Evolutionary conservation across 345 rosid genomes (phyloP).

Genomic region (Hibiscus trionum): DNA sequence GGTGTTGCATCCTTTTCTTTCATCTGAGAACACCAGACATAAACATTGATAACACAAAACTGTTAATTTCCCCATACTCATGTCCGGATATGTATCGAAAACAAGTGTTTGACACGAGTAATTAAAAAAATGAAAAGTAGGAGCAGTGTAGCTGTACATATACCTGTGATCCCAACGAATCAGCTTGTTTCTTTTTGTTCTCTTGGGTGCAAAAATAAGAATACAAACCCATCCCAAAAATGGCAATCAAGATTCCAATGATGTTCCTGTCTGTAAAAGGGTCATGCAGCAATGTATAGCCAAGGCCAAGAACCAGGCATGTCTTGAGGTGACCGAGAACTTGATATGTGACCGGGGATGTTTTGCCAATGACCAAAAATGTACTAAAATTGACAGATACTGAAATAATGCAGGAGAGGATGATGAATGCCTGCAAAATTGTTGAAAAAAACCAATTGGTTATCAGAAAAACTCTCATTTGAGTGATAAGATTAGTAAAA

Average conservation of each 20-base stretch:
- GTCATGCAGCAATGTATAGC: constrained; percentile 83
- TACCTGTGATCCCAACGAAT: constrained; percentile 58
- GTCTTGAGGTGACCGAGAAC: constrained; percentile 97
- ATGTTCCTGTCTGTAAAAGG: constrained; percentile 86
- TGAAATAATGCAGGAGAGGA: constrained; percentile 74
- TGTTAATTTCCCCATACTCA: not conserved
- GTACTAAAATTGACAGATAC: constrained; percentile 97
- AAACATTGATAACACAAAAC: too few species aligned
- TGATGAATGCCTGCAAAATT: constrained; percentile 64
- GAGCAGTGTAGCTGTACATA: not conserved
- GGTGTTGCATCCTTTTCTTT: constrained; percentile 80
- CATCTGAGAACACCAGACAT: constrained; percentile 30
- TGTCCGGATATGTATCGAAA: too few species aligned
- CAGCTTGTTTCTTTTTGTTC: constrained; percentile 62
- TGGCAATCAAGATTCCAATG: constrained; percentile 74
- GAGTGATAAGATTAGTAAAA: not conserved
- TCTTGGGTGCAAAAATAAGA: constrained; percentile 85
- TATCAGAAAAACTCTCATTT: not conserved
- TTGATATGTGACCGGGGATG: constrained; percentile 96
- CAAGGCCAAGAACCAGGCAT: constrained; percentile 83
- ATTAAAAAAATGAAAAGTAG: too few species aligned
- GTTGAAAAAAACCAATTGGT: not conserved
- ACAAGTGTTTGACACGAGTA: too few species aligned
- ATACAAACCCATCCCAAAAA: constrained; percentile 86
- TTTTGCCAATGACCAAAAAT: constrained; percentile 92